Conservation (phyloP, 495 filamentous ascomycete species). For the Aspergillus cavernicola region DNA sequence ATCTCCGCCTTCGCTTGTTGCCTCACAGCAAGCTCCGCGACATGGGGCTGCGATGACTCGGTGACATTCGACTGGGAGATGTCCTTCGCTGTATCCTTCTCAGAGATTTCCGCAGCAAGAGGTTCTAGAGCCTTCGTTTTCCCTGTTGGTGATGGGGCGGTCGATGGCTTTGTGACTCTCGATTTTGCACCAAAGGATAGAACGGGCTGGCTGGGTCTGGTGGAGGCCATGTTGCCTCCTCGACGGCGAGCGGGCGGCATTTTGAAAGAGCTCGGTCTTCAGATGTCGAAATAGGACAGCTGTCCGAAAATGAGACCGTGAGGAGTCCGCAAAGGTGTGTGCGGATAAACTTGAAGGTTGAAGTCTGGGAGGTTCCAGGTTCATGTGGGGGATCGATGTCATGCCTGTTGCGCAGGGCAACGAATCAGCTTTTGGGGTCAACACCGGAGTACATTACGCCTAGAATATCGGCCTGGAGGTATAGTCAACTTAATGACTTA, state of each 20-base stretch:
- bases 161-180: constrained; percentile 68
- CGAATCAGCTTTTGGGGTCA: constrained; percentile 7
- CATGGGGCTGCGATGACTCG: constrained; percentile 34
- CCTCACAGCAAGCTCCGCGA: constrained; percentile 46
- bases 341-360: background rate
- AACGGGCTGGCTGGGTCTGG: constrained; percentile 55
- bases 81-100: constrained; percentile 29
- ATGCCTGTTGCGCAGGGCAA: constrained; percentile 29
- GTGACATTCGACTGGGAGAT: constrained; percentile 27
- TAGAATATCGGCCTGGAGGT: background rate
- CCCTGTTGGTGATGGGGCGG: constrained; percentile 36
- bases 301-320: background rate
- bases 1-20: constrained; percentile 38
- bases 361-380: background rate
- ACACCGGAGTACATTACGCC: background rate
- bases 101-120: constrained; percentile 24
- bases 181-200: constrained; percentile 68
- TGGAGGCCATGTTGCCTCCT: constrained; percentile 39
- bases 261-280: constrained; percentile 7
- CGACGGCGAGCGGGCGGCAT: constrained; percentile 71
- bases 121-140: constrained; percentile 50
- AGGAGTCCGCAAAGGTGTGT: background rate
- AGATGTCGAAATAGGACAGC: background rate
- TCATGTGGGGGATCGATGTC: constrained; percentile 16
- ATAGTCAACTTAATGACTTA: too few relatives aligned